Evolutionary conservation across 1,284 basidiomycete species (phyloP).

Genomic region (Tilletia walkeri): DNA sequence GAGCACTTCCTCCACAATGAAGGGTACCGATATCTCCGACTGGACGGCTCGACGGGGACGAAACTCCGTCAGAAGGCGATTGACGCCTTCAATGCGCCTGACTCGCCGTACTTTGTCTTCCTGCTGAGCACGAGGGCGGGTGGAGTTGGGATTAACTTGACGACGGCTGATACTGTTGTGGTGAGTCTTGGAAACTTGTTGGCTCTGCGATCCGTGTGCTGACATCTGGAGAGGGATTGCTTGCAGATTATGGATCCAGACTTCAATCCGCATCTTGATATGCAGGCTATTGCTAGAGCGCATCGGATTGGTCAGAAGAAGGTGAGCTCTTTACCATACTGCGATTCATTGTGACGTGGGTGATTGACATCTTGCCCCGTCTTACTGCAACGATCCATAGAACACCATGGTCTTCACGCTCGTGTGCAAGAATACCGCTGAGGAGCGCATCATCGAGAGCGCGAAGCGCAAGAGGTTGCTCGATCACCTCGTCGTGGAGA

Average conservation of each 20-base stretch:
- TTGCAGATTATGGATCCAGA: slow-evolving; percentile 76
- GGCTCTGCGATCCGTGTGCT: not conserved
- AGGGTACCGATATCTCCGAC: slow-evolving; percentile 51
- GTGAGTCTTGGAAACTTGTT: not conserved
- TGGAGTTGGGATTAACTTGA: slow-evolving; percentile 18
- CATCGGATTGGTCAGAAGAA: slow-evolving; percentile 64
- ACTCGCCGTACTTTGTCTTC: slow-evolving; percentile 28
- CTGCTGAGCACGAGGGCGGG: not conserved
- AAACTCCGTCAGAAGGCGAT: slow-evolving; percentile 41
- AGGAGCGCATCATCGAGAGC: slow-evolving; percentile 54
- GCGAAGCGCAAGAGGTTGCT: slow-evolving; percentile 54
- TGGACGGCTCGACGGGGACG: slow-evolving; percentile 36
- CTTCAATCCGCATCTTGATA: slow-evolving; percentile 85
- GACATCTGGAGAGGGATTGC: not conserved
- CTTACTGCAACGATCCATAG: slow-evolving; percentile 6
- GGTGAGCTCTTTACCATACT: not conserved
- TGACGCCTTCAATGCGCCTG: slow-evolving; percentile 25
- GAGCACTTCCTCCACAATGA: slow-evolving; percentile 52
- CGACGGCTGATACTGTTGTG: slow-evolving; percentile 73
- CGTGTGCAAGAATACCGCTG: slow-evolving; percentile 56
- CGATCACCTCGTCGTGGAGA: slow-evolving; percentile 56
- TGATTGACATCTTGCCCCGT: not conserved
- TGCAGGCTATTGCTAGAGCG: slow-evolving; percentile 81
- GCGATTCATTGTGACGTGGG: not conserved
- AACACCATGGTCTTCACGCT: slow-evolving; percentile 57